Evolutionary conservation across 768 basidiomycete genomes (phyloP).

Genomic region (Inosperma sp.): DNA sequence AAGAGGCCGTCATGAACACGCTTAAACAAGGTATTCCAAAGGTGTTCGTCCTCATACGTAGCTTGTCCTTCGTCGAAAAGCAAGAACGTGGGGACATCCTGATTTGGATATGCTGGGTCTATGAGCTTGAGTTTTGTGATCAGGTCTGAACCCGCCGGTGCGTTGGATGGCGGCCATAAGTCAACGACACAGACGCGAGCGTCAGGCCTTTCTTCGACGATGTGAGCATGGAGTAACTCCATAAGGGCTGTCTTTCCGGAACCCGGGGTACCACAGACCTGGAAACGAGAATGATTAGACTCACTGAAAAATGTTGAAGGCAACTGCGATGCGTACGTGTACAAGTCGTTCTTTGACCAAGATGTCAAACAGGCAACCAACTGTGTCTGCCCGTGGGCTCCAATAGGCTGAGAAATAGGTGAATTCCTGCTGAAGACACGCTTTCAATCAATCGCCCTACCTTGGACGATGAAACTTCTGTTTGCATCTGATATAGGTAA

Average conservation of each 20-base stretch:
- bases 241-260: neutral
- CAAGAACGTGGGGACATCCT: neutral
- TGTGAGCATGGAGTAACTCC: neutral
- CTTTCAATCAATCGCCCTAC: too few relatives aligned
- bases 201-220: neutral
- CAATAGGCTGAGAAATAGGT: neutral
- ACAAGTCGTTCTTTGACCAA: neutral
- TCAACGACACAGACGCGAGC: neutral
- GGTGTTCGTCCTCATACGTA: neutral
- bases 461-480: too few relatives aligned
- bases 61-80: neutral
- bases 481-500: too few relatives aligned
- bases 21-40: constrained; percentile 1
- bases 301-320: too few relatives aligned
- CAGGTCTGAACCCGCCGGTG: neutral
- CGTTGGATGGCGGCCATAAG: neutral
- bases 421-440: too few relatives aligned
- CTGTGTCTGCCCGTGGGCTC: neutral
- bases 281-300: neutral
- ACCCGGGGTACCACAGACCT: neutral
- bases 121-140: neutral
- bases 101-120: neutral
- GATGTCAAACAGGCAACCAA: neutral
- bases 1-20: neutral
- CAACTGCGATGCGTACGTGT: neutral